Conservation (phyloP, 257 asterid genomes). For the Solanum gandarillasii region DNA sequence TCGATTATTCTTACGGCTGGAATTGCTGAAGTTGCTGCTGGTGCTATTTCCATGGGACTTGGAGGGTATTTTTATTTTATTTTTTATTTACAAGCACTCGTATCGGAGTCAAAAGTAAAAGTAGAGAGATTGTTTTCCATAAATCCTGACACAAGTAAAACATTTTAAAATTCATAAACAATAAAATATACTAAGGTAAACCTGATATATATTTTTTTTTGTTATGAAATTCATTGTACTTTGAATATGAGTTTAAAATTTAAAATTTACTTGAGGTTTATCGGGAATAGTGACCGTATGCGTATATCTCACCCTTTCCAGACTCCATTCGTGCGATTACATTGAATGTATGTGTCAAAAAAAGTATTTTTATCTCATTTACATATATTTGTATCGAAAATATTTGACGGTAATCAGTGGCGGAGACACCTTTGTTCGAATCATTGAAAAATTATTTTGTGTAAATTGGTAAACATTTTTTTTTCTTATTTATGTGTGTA, state of each 20-base stretch:
- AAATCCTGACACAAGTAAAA: too few relatives aligned
- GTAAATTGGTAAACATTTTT: neutral
- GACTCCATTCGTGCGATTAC: neutral
- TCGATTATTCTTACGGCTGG: conserved; percentile 93
- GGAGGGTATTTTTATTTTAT: conserved; percentile 54
- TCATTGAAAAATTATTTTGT: fast-evolving
- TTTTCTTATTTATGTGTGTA: neutral
- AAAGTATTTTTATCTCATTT: neutral
- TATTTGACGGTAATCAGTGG: neutral
- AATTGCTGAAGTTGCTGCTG: conserved; percentile 89
- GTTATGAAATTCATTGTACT: neutral
- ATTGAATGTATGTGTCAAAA: neutral
- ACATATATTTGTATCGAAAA: neutral
- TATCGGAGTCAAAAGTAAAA: too few relatives aligned
- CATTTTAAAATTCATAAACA: too few relatives aligned
- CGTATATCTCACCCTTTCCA: neutral
- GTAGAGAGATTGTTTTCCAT: too few relatives aligned
- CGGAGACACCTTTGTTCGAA: neutral
- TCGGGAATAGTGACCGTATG: fast-evolving
- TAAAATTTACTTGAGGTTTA: neutral
- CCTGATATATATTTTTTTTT: too few relatives aligned
- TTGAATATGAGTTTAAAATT: neutral
- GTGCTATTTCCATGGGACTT: conserved; percentile 98
- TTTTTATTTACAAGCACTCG: neutral
- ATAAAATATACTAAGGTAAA: too few relatives aligned